Base-by-base conservation (phyloP, 495 filamentous ascomycete species). In the Extremus antarcticus region DNA sequence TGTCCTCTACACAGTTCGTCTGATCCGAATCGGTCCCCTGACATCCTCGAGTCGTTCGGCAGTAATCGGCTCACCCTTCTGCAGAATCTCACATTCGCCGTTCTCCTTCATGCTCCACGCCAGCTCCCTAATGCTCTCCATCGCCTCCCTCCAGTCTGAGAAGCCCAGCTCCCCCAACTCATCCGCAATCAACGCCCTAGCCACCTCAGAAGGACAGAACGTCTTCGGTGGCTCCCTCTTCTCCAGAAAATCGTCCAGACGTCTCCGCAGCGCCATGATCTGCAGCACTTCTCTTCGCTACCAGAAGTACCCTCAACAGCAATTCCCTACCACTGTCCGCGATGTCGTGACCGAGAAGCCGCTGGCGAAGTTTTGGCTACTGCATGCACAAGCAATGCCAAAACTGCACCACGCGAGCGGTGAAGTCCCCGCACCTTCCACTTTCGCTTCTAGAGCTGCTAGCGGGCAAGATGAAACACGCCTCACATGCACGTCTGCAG, bases 151-250 rank as follows among this genome's bases (percentile, higher is more conserved):
- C 75, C 75, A 77, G 2, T 58, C 55, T 13, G 29, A 25, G 9
- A 55, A 62, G n/a, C 63, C 66, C 22, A 69, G 43, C 9, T 25
- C 20, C 4, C 47, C 20, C 9, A 77, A 63, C 50, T 77, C 71
- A 8, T 50, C 47, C 1, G 38, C 11, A 8, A 67, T 64, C 16
- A 77, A 59, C 0, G 70, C 63, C 15, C 75, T 66, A 11, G 75
- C 68, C 21, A 75, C 64, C 64, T 77, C 75, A 0, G 75, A 77
- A 7, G 75, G 75, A 57, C 75, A 78, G 25, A 74, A 67, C 1
- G 75, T 78, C 56, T 77, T 78, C 11, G 75, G 75, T 10, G 53
- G 65, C 9, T 56, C 50, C 3, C 66, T 41, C 4, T 24, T 56
- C 16, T 35, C 9, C 2, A 68, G 50, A 13, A 68, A 58, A 19